Base-by-base conservation (phyloP, 345 rosid genomes). In the Murraya paniculata region DNA sequence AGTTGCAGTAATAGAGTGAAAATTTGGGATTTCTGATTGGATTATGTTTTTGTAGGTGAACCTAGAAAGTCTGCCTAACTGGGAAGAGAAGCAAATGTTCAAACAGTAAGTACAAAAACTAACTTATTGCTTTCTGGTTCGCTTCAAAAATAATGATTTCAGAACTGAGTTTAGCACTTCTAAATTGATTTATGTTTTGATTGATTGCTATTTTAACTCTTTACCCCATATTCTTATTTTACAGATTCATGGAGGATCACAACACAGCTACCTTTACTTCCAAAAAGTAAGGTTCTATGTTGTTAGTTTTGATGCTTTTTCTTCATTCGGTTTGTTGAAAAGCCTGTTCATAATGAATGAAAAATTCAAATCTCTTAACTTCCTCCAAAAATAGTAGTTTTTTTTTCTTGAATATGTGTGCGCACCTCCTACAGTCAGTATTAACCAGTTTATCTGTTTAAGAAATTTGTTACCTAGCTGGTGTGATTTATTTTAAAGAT, bases 41-140 rank as follows among this genome's bases (percentile, higher is more conserved):
- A 67, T 73, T 30, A 35, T 65, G 21, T 81, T 25, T 25, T 81
- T 77, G 39, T 70, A 93, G 98, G 92, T 95, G 69, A 95, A 95
- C 85, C 84, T 95, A 86, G 99, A 95, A 86, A 87, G 90, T 81
- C 81, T 95, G 82, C 90, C 99, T 58, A 89, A 93, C 71, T 95
- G 99, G 99, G 98, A 95, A 85, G 99, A 95, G 91, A 95, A 93
- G 87, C 94, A 93, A 83, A 87, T 93, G 94, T 95, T 95, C 82
- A 93, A 95, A 85, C 84, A 85, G 98, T 92, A 88, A 79, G 94
- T 77, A 28, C 14, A 8, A 19, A 48, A 69, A 28, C 56, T 76
- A 31, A 71, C 13, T 61, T 21, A 19, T 27, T 41, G 69, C 33
- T 74, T 74, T 74, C 19, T 21, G 69, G 38, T 9, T n/a, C 25